Conservation (phyloP, 129 eudicot genomes). For the Ambrosia trifida region DNA sequence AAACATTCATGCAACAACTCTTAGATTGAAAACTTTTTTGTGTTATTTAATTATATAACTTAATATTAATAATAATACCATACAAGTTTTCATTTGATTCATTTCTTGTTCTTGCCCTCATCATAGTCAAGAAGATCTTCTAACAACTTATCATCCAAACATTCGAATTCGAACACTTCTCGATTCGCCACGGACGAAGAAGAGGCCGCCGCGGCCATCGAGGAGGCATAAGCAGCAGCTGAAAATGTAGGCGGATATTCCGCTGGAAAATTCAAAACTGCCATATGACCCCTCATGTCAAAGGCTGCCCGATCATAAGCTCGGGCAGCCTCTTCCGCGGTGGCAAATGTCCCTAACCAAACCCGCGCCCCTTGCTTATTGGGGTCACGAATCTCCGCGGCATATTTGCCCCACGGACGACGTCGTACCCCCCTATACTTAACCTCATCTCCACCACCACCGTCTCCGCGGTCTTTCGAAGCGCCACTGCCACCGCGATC, state of each 20-base stretch:
- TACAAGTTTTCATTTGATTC: slow-evolving; percentile 20
- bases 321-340: slow-evolving; percentile 57
- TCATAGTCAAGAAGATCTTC: slow-evolving; percentile 56
- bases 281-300: slow-evolving; percentile 44
- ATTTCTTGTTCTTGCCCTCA: slow-evolving; percentile 33
- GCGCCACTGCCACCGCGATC: slow-evolving; percentile 10
- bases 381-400: slow-evolving; percentile 52
- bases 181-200: background rate
- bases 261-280: slow-evolving; percentile 51
- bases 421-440: slow-evolving; percentile 47
- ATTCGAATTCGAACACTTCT: slow-evolving; percentile 57
- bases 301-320: slow-evolving; percentile 57
- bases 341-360: slow-evolving; percentile 54
- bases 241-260: slow-evolving; percentile 42
- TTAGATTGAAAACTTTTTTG: background rate
- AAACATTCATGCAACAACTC: slow-evolving; percentile 29
- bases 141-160: slow-evolving; percentile 47
- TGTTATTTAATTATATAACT: slow-evolving; percentile 15
- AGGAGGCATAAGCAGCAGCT: slow-evolving; percentile 28
- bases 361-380: slow-evolving; percentile 38
- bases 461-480: slow-evolving; percentile 7
- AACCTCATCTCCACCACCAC: slow-evolving; percentile 22
- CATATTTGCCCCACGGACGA: slow-evolving; percentile 62
- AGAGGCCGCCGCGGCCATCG: background rate
- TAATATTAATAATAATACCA: background rate